A percentile compares a stretch with the other conserved stretches of the same genome.
phyloP scores from a whole-genome alignment of 352 stramenopile species.

The Phytophthora meadii region DNA sequence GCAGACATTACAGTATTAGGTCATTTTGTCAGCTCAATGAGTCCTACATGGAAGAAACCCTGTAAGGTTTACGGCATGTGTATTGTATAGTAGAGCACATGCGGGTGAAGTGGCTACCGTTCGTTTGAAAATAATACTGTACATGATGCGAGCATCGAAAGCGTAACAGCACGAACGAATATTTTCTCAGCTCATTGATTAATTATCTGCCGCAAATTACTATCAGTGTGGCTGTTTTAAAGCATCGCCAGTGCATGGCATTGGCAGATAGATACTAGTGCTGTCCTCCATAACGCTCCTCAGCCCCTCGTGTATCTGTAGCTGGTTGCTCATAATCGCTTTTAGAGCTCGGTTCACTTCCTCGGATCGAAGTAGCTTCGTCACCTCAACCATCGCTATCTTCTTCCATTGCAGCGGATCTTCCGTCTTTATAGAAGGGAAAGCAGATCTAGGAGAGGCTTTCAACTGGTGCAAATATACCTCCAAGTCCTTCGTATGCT shows the following conservation, averaged over 20 bases:
- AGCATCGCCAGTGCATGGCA: too few relatives aligned
- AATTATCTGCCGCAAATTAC: too few relatives aligned
- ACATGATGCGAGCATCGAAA: too few relatives aligned
- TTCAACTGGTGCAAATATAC: constrained; percentile 19
- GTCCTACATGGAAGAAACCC: too few relatives aligned
- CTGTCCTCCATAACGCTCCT: constrained; percentile 18
- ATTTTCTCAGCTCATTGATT: too few relatives aligned
- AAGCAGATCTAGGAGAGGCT: background rate
- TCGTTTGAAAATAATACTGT: too few relatives aligned
- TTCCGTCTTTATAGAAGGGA: background rate
- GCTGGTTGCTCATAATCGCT: constrained; percentile 23
- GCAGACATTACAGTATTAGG: background rate
- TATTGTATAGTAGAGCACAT: too few relatives aligned
- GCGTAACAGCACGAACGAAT: too few relatives aligned
- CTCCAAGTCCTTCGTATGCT: constrained; percentile 31
- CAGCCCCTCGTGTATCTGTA: constrained; percentile 16
- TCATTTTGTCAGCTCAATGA: too few relatives aligned
- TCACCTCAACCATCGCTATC: constrained; percentile 14
- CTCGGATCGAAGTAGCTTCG: constrained; percentile 23
- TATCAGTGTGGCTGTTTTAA: too few relatives aligned
- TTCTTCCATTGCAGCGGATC: constrained; percentile 16
- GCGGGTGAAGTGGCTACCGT: too few relatives aligned
- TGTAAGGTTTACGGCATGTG: too few relatives aligned
- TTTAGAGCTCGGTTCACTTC: constrained; percentile 36
- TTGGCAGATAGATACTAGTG: background rate